phyloP scores from a whole-genome alignment of 139 green algal species.

The Coelastrella sp. region DNA sequence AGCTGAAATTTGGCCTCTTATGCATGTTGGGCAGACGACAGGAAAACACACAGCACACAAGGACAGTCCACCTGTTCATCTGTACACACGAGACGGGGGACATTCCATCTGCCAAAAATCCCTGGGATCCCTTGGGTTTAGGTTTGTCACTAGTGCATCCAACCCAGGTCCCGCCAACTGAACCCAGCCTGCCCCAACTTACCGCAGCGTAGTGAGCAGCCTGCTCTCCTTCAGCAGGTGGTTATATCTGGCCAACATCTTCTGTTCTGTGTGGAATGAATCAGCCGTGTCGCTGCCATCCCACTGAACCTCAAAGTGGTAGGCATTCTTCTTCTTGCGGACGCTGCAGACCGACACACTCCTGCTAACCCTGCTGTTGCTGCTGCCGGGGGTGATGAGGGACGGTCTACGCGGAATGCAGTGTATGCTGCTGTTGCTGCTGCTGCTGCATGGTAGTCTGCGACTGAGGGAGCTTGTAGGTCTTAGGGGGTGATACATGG shows the following conservation, averaged over 20 bases:
- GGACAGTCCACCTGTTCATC: no score
- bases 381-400: not conserved
- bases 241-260: slow-evolving; percentile 28
- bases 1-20: not conserved
- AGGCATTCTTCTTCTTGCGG: not conserved
- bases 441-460: not conserved
- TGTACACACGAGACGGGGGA: no score
- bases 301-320: not conserved
- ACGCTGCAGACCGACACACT: not conserved
- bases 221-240: slow-evolving; percentile 26
- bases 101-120: no score
- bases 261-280: slow-evolving; percentile 27
- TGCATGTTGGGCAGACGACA: no score
- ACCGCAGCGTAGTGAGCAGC: not conserved
- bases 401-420: not conserved
- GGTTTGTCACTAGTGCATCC: no score
- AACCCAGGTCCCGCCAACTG: not conserved
- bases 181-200: not conserved
- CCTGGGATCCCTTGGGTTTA: no score
- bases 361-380: not conserved
- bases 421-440: not conserved
- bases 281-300: not conserved
- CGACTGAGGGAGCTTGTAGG: no score
- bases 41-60: no score
- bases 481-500: no score